phyloP scores from a whole-genome alignment of 164 flowering plant species.

The Umbellularia californica region DNA sequence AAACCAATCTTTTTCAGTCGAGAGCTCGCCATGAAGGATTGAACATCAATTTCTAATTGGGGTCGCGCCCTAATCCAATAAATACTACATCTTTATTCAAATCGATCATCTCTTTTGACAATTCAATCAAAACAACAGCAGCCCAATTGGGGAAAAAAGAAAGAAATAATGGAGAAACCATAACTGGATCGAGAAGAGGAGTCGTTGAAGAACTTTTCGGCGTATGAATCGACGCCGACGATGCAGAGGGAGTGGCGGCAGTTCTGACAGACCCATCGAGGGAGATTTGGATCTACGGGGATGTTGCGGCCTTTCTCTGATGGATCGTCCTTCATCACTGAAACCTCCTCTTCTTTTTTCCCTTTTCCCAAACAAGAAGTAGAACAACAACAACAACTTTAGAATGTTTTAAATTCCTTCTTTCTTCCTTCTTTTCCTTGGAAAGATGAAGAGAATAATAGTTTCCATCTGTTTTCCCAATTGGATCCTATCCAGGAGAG shows the following conservation, averaged over 20 bases:
- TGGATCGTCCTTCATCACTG: conserved; percentile 27
- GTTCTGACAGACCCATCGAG: conserved; percentile 85
- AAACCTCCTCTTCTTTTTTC: not conserved
- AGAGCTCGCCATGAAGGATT: not conserved
- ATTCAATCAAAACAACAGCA: not conserved
- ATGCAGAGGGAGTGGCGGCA: conserved; percentile 74
- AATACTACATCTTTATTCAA: not conserved
- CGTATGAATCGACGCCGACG: conserved; percentile 84
- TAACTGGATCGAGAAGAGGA: conserved; percentile 59
- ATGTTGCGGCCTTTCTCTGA: conserved; percentile 43
- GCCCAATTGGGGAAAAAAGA: no score
- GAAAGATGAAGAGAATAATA: no score
- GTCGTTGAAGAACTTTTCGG: conserved; percentile 68
- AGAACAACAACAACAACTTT: no score
- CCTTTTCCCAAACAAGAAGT: not conserved
- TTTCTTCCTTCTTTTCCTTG: no score
- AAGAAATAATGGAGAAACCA: conserved; percentile 7
- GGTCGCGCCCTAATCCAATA: no score
- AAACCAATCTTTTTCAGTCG: not conserved
- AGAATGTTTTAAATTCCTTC: no score
- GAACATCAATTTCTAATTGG: no score
- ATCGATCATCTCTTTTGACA: not conserved
- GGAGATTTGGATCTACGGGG: conserved; percentile 76
- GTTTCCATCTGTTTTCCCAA: no score
- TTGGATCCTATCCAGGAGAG: no score